These are phyloP conservation scores for Aphanocladium album DNA, from an alignment of 2,329 filamentous ascomycete genomes.

Conservation along the genomic window DNA sequence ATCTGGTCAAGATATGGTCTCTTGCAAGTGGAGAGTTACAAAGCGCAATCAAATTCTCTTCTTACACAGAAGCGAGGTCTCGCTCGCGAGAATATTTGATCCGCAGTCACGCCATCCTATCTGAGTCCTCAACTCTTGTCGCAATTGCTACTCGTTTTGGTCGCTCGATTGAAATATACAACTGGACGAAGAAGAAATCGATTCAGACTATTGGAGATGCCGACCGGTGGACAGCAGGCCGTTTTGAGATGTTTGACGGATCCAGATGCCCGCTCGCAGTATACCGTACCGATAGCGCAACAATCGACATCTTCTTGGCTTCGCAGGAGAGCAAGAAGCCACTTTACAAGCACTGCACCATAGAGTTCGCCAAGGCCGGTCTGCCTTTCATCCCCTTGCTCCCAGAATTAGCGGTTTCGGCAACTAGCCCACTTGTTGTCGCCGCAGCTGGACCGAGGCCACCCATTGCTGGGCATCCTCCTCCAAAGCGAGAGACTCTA, in stretches of 20 bases:
- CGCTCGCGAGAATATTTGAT: slow-evolving; percentile 38
- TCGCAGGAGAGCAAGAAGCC: slow-evolving; percentile 30
- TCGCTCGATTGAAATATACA: slow-evolving; percentile 34
- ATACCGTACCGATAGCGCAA: slow-evolving; percentile 28
- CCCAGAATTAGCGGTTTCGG: slow-evolving; percentile 35
- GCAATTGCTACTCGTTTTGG: slow-evolving; percentile 36
- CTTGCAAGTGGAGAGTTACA: slow-evolving; percentile 74
- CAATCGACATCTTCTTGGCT: slow-evolving; percentile 30
- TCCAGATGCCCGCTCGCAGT: slow-evolving; percentile 30
- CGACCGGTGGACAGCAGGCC: slow-evolving; percentile 34
- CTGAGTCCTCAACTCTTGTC: slow-evolving; percentile 32
- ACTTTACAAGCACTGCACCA: slow-evolving; percentile 29
- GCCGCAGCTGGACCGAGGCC: slow-evolving; percentile 35
- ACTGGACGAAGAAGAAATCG: slow-evolving; percentile 35
- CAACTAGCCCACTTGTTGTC: slow-evolving; percentile 34
- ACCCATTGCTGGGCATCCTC: slow-evolving; percentile 32
- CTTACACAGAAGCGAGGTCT: slow-evolving; percentile 33
- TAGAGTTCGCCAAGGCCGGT: slow-evolving; percentile 30
- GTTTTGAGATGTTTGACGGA: slow-evolving; percentile 30
- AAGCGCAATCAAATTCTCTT: slow-evolving; percentile 32
- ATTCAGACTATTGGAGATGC: slow-evolving; percentile 33
- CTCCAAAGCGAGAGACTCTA: slow-evolving; percentile 32
- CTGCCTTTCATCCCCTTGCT: slow-evolving; percentile 34
- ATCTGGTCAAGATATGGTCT: slow-evolving; percentile 88
- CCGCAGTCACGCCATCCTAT: slow-evolving; percentile 38